phyloP scores from a whole-genome alignment of 2,329 filamentous ascomycete species.

The Knufia petricola region DNA sequence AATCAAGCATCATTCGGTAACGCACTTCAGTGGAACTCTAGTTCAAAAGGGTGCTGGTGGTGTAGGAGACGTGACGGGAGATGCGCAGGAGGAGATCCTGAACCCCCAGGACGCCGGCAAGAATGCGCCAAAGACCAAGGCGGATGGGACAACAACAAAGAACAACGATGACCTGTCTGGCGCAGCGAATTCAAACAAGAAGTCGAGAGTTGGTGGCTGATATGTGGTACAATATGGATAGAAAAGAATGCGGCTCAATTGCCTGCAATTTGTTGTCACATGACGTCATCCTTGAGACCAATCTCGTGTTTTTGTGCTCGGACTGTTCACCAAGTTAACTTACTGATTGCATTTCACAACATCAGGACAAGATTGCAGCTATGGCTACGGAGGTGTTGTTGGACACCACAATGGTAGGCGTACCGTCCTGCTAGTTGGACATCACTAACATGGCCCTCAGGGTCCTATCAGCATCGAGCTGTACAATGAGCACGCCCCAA shows the following conservation, averaged over 20 bases:
- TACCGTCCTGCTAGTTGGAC: neutral
- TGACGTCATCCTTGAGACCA: slow-evolving; percentile 1
- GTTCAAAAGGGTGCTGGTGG: neutral
- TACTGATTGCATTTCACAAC: neutral
- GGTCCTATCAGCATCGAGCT: slow-evolving; percentile 80
- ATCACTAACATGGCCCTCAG: slow-evolving; percentile 36
- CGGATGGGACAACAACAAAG: slow-evolving; percentile 3
- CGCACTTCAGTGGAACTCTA: slow-evolving; percentile 13
- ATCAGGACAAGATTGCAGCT: neutral
- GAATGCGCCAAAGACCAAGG: neutral
- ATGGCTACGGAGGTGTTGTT: slow-evolving; percentile 74
- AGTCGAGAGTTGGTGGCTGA: neutral
- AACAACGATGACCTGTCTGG: slow-evolving; percentile 6
- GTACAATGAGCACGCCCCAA: slow-evolving; percentile 79
- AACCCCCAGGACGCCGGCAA: neutral
- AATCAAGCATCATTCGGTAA: slow-evolving; percentile 17
- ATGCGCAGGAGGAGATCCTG: neutral
- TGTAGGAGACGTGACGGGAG: neutral
- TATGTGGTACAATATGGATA: no score
- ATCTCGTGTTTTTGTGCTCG: neutral
- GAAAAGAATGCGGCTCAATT: no score
- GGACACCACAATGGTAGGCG: slow-evolving; percentile 72
- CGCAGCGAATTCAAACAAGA: neutral
- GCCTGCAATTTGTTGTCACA: no score
- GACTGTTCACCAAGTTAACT: neutral